Conservation (phyloP, 2,329 filamentous ascomycete species). For the Exutisphaerella laricina region DNA sequence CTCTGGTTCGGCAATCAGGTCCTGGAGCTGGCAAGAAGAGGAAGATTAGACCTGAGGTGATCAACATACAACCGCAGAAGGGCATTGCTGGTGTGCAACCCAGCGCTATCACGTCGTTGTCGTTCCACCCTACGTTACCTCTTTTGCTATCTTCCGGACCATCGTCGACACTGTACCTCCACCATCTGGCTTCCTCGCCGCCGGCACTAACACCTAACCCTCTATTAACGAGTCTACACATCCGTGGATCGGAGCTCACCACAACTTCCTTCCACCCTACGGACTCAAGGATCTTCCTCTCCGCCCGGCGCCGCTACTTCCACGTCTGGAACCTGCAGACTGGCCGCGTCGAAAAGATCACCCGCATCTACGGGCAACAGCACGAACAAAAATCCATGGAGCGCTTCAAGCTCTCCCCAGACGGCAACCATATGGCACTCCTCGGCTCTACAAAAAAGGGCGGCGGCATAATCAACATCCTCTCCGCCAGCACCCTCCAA, state of each 20-base stretch:
- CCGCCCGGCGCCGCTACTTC: conserved; percentile 83
- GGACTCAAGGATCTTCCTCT: conserved; percentile 78
- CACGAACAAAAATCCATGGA: conserved; percentile 89
- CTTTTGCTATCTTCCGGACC: conserved; percentile 85
- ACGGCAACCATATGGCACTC: conserved; percentile 79
- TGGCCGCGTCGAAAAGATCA: conserved; percentile 76
- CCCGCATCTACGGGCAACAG: conserved; percentile 66
- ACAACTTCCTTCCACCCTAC: conserved; percentile 69
- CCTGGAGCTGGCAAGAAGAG: conserved; percentile 52
- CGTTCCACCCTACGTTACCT: conserved; percentile 83
- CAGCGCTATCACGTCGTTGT: conserved; percentile 71
- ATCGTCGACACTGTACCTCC: conserved; percentile 77
- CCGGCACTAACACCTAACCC: conserved; percentile 72
- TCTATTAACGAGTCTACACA: conserved; percentile 80
- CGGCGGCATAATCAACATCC: conserved; percentile 79
- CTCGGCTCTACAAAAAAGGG: conserved; percentile 75
- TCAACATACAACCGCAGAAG: conserved; percentile 84
- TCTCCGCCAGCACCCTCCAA: conserved; percentile 74
- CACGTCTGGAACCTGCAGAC: conserved; percentile 87
- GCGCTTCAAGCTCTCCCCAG: conserved; percentile 78
- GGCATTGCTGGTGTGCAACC: conserved; percentile 76
- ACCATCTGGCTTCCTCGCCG: conserved; percentile 75
- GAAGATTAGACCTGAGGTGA: conserved; percentile 75
- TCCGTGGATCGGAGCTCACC: conserved; percentile 75
- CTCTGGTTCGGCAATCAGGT: conserved; percentile 52